phyloP scores from a whole-genome alignment of 768 basidiomycete species.

The Auricularia heimuer region DNA sequence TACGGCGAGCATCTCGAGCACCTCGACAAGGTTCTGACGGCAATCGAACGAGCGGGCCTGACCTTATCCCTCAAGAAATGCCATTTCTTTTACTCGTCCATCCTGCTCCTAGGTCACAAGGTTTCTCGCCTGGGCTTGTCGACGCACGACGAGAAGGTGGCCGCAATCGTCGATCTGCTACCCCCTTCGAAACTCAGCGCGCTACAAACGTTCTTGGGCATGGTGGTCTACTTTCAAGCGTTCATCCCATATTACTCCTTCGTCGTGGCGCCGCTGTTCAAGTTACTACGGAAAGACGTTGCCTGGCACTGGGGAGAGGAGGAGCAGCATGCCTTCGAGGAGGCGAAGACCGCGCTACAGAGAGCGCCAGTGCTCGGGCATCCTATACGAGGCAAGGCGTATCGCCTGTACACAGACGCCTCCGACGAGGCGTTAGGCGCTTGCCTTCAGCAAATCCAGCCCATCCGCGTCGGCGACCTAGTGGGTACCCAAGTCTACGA shows the following conservation, averaged over 20 bases:
- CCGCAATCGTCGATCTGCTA: constrained; percentile 22
- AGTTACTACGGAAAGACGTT: too few species aligned
- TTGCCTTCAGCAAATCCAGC: constrained; percentile 9
- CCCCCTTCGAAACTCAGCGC: constrained; percentile 18
- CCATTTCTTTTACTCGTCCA: constrained; percentile 23
- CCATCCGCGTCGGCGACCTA: constrained; percentile 14
- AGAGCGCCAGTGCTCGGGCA: too few species aligned
- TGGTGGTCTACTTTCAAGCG: constrained; percentile 28
- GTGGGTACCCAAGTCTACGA: constrained; percentile 16
- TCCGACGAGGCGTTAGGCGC: too few species aligned
- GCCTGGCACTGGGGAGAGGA: too few species aligned
- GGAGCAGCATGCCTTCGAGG: too few species aligned
- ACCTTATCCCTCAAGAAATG: constrained; percentile 29
- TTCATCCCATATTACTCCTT: constrained; percentile 17
- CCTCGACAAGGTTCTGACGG: constrained; percentile 12
- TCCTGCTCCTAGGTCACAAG: constrained; percentile 23
- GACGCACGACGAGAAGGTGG: constrained; percentile 28
- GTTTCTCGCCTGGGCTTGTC: constrained; percentile 13
- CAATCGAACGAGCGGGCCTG: constrained; percentile 19
- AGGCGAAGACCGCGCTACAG: too few species aligned
- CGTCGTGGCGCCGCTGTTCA: constrained; percentile 6
- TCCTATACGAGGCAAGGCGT: constrained; percentile 19
- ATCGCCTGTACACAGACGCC: constrained; percentile 14
- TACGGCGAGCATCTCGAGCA: constrained; percentile 21
- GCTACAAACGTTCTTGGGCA: constrained; percentile 27